Conservation (phyloP, 1,139 yeast species). For the Lizanozyma gosingica region DNA sequence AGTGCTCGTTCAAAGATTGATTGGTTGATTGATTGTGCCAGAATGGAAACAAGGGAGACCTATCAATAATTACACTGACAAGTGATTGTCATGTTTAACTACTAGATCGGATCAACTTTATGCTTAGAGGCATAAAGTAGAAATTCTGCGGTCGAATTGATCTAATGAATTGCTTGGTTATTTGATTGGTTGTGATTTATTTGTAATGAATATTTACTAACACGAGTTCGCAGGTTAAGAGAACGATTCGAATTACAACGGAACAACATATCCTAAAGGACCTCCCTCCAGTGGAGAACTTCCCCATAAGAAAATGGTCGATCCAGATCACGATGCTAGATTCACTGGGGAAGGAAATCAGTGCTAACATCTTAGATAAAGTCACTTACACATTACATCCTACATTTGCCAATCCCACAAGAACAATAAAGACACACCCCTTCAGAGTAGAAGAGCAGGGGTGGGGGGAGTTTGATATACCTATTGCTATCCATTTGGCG, state of each 20-base stretch:
- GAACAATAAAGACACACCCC: slow-evolving; percentile 79
- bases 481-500: slow-evolving; percentile 64
- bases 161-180: too few relatives aligned
- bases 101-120: too few relatives aligned
- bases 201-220: too few relatives aligned
- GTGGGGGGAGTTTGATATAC: slow-evolving; percentile 97
- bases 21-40: too few relatives aligned
- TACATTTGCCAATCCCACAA: slow-evolving; percentile 81
- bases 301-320: slow-evolving; percentile 95
- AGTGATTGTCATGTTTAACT: too few relatives aligned
- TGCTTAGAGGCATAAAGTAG: too few relatives aligned
- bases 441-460: slow-evolving; percentile 89
- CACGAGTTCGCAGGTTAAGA: too few relatives aligned
- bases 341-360: slow-evolving; percentile 71
- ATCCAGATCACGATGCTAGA: slow-evolving; percentile 70
- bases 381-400: slow-evolving; percentile 94
- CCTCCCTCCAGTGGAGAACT: slow-evolving; percentile 81
- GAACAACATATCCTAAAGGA: slow-evolving; percentile 77
- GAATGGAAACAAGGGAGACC: too few relatives aligned
- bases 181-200: too few relatives aligned
- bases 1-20: too few relatives aligned
- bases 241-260: slow-evolving; percentile 85
- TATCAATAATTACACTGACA: too few relatives aligned
- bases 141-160: too few relatives aligned
- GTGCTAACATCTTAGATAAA: slow-evolving; percentile 84